Evolutionary conservation across 805 yeast genomes (phyloP), one percentile per base, ranked within the genome.

Genomic region (Ogataea minuta): DNA sequence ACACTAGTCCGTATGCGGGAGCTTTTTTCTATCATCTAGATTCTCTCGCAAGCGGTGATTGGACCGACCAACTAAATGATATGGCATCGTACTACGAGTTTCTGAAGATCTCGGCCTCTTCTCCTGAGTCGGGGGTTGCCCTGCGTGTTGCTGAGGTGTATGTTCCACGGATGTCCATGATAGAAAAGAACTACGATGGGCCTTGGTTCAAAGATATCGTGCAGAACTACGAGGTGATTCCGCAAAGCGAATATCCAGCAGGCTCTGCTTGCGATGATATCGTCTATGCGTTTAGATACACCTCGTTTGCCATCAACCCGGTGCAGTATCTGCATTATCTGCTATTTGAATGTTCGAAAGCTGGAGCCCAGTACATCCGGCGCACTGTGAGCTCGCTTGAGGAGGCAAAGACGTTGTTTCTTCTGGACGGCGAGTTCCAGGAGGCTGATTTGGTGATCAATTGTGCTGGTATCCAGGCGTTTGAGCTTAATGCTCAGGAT

Each of bases 261-360:
- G 48, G 50, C 8, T 24, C 54, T 17, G 33, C 15, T 4, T 39
- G 5, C 63, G 67, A 55, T 33, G 54, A 53, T 15, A 52, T 55
- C 31, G 62, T 53, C 1, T 68, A 73, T 46, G 85, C 79, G 4
- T 69, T 72, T 26, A 56, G 60, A 26, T 83, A 82, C 55, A 62
- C 63, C 30, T 74, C 88, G 0, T 82, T 81, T 75, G 77, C 82
- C 19, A 70, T 81, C 35, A 68, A 82, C 11, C 78, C 79, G 6
- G 72, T 76, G 4, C 67, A 73, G 14, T 82, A 82, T 52, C 60
- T 80, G 34, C 63, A 73, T 28, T 82, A 67, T 55, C 59, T 82
- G 28, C 58, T 74, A 20, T 63, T 67, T 31, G 64, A 70, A 46
- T 64, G 77, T 34, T 55, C 68, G 24, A 64, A 57, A 15, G 41